Percentiles rank a stretch among this genome's conserved stretches.
phyloP scores from a whole-genome alignment of 2,329 filamentous ascomycete species.

The Fusarium sp. region DNA sequence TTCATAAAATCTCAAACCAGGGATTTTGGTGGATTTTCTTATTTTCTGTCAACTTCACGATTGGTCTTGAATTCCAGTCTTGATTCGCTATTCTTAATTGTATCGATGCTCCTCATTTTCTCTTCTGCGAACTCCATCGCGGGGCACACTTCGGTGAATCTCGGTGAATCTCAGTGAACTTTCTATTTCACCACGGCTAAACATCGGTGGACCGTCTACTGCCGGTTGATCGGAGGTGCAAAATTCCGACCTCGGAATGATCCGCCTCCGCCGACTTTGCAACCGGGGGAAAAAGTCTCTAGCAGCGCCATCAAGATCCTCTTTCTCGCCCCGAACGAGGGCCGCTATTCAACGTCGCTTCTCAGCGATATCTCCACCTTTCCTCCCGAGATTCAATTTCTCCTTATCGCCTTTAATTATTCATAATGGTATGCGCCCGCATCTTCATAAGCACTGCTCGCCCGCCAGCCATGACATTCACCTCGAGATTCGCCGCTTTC shows the following conservation, averaged over 20 bases:
- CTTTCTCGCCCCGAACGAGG: slow-evolving; percentile 46
- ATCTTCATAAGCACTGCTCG: too few relatives aligned
- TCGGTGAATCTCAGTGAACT: slow-evolving; percentile 7
- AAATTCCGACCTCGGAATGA: slow-evolving; percentile 52
- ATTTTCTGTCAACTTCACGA: too few relatives aligned
- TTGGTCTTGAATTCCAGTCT: background rate
- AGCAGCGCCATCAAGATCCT: slow-evolving; percentile 42
- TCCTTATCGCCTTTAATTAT: slow-evolving; percentile 8
- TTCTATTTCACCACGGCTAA: slow-evolving; percentile 35
- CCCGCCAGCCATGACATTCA: slow-evolving; percentile 25
- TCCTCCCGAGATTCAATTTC: slow-evolving; percentile 8
- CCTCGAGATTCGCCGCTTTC: slow-evolving; percentile 31
- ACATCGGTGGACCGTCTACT: slow-evolving; percentile 38
- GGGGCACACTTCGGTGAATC: slow-evolving; percentile 27
- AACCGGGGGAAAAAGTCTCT: slow-evolving; percentile 47
- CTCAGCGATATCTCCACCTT: slow-evolving; percentile 30
- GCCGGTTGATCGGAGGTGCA: slow-evolving; percentile 47
- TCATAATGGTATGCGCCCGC: slow-evolving; percentile 50
- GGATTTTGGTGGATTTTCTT: background rate
- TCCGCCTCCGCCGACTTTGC: slow-evolving; percentile 40
- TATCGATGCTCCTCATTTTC: background rate
- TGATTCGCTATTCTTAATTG: fast-evolving
- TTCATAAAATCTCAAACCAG: too few relatives aligned
- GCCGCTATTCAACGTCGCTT: slow-evolving; percentile 43
- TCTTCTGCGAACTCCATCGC: slow-evolving; percentile 2